Evolutionary conservation across 805 yeast genomes (phyloP), one percentile per base, ranked within the genome.

Genomic region (Ogataea paradorogensis): DNA sequence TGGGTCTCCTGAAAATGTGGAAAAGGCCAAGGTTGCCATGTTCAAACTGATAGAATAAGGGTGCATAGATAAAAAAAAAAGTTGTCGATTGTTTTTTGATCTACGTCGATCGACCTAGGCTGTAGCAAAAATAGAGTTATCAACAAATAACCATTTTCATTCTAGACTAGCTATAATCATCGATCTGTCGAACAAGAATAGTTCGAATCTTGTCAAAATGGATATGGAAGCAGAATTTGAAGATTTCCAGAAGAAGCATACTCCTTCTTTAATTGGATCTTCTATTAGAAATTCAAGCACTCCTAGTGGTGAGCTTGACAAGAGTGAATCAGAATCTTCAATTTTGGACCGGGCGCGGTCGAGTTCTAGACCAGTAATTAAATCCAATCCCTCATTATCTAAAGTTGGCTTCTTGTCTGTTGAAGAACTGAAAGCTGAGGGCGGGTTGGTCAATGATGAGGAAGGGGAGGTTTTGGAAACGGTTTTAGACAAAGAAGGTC

Each of bases 1-100:
- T 32, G 96, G 96, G 40, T 65, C 75, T 46, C 81, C 87, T 4
- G 90, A 76, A 42, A 70, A 76, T 38, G 69, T 86, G 34, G 82
- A 69, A 27, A 71, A 69, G 39, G 87, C 87, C 45, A 80, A 75
- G 59, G 74, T 67, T 33, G 80, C 78, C 58, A 72, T 90, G 37
- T 58, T 57, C 14, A 80, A 75, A 43, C 65, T 87, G 45, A 76
- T 84, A 39, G 75, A 72, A 55, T 86, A 82, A 52, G 22, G 33
- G 24, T 22, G 29, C 32, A 39, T 71, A 74, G 11, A 33, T 13
- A 23, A 24, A 25, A 22, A 22, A 32, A 31, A 38, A 33, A 26
- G 16, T 25, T 30, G 30, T 30, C 21, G 27, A 35, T 35, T 27
- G 29, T 9, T 21, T 26, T 20, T 30, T 20, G 11, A 30, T 15